Conservation (phyloP, 78 protist genomes). For the Pigoraptor vietnamica region DNA sequence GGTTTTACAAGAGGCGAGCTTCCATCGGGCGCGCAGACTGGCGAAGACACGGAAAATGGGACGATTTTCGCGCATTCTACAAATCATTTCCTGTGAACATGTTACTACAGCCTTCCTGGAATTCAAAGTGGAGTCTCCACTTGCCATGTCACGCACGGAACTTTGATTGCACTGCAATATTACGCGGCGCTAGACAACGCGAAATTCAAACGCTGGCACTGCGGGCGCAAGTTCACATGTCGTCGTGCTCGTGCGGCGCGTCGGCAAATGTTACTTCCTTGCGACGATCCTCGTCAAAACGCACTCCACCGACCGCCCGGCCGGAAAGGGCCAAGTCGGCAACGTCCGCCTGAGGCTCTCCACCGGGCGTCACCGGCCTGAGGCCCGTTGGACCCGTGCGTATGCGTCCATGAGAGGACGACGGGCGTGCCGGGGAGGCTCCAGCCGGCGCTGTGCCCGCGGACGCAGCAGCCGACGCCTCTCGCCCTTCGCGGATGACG, state of each 20-base stretch:
- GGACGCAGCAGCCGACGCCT: not conserved
- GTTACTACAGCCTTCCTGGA: too few species aligned
- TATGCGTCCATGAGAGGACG: not conserved
- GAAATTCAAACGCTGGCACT: not conserved
- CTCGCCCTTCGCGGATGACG: not conserved
- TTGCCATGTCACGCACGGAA: too few species aligned
- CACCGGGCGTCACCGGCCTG: not conserved
- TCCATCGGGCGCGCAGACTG: too few species aligned
- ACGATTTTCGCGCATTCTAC: too few species aligned
- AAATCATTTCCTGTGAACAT: too few species aligned
- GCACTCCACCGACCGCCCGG: not conserved
- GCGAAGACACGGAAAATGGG: too few species aligned
- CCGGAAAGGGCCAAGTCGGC: not conserved
- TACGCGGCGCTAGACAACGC: too few species aligned
- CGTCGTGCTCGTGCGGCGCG: not conserved
- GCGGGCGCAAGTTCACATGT: too few species aligned
- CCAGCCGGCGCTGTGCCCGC: not conserved
- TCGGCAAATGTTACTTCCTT: not conserved
- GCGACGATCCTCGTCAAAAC: not conserved
- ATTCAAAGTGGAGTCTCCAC: too few species aligned
- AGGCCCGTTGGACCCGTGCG: not conserved
- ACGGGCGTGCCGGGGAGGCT: not conserved
- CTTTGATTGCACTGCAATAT: too few species aligned
- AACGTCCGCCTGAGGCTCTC: not conserved
- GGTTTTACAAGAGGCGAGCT: too few species aligned